Conservation (phyloP, 1,139 yeast species). For the Arxiozyma slooffiae region DNA sequence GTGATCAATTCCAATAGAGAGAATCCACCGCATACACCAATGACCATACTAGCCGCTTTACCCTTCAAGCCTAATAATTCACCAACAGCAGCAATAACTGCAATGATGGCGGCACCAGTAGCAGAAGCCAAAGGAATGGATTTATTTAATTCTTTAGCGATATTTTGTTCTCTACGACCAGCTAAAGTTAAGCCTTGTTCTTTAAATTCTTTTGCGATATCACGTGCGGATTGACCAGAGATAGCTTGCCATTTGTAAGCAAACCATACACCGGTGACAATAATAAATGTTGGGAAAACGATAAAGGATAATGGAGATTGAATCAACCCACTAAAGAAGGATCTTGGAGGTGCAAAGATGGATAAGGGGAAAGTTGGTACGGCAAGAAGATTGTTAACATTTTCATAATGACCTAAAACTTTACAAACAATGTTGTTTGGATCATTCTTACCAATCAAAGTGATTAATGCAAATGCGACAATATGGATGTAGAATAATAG, state of each 20-base stretch:
- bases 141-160: slow-evolving; percentile 64
- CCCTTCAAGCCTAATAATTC: slow-evolving; percentile 72
- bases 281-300: slow-evolving; percentile 40
- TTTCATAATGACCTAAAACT: slow-evolving; percentile 35
- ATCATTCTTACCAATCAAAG: slow-evolving; percentile 32
- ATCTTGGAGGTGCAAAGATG: slow-evolving; percentile 38
- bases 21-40: slow-evolving; percentile 63
- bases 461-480: slow-evolving; percentile 31
- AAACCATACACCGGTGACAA: slow-evolving; percentile 51
- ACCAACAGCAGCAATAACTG: slow-evolving; percentile 45
- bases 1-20: slow-evolving; percentile 60
- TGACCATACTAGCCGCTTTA: slow-evolving; percentile 51
- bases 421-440: slow-evolving; percentile 31
- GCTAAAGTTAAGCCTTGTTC: slow-evolving; percentile 78
- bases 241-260: slow-evolving; percentile 63
- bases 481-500: slow-evolving; percentile 39
- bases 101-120: slow-evolving; percentile 63
- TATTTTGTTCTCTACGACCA: slow-evolving; percentile 80
- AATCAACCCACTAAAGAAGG: slow-evolving; percentile 23
- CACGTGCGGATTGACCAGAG: slow-evolving; percentile 81
- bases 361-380: slow-evolving; percentile 31
- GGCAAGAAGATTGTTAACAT: slow-evolving; percentile 22
- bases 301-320: slow-evolving; percentile 31
- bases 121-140: slow-evolving; percentile 75
- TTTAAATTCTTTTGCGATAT: slow-evolving; percentile 72